Conservation (phyloP, 1,284 basidiomycete species). For the Tremellales sp. region DNA sequence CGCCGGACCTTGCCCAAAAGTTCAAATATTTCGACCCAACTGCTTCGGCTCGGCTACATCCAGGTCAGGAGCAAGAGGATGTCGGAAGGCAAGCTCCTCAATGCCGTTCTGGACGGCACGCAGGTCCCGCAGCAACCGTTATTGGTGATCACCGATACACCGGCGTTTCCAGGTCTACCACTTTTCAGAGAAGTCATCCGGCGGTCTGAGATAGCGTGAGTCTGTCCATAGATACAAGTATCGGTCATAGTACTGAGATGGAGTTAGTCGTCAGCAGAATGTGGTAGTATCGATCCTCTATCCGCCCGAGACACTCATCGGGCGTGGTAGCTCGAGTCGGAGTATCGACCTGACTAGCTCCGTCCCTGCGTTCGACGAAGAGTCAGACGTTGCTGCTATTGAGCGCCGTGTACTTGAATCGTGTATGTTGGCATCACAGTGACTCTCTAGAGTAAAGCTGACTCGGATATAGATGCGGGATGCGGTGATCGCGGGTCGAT, state of each 20-base stretch:
- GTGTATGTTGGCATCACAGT: slow-evolving; percentile 15
- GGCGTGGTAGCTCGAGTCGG: slow-evolving; percentile 1
- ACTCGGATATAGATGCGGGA: neutral
- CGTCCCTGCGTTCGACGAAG: slow-evolving; percentile 18
- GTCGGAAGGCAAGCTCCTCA: slow-evolving; percentile 11
- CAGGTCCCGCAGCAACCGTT: slow-evolving; percentile 42
- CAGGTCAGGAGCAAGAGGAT: too few species aligned
- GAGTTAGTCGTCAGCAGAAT: too few species aligned
- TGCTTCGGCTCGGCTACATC: too few species aligned
- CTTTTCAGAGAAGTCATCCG: slow-evolving; percentile 23
- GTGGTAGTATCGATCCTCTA: too few species aligned
- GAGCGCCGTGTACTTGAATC: slow-evolving; percentile 10
- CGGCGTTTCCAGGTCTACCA: slow-evolving; percentile 25
- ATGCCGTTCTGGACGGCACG: slow-evolving; percentile 28
- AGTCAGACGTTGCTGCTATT: slow-evolving; percentile 4
- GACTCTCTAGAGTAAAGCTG: neutral
- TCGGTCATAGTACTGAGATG: too few species aligned
- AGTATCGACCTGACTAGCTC: slow-evolving; percentile 22
- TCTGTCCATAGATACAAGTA: neutral
- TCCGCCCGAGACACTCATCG: too few species aligned
- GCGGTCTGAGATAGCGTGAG: slow-evolving; percentile 19
- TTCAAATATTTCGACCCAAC: too few species aligned
- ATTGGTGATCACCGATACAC: slow-evolving; percentile 28
- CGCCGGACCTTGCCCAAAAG: too few species aligned
- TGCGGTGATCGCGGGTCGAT: slow-evolving; percentile 22